phyloP scores from a whole-genome alignment of 805 yeast genomes.

The Ascoidea rubescens region DNA sequence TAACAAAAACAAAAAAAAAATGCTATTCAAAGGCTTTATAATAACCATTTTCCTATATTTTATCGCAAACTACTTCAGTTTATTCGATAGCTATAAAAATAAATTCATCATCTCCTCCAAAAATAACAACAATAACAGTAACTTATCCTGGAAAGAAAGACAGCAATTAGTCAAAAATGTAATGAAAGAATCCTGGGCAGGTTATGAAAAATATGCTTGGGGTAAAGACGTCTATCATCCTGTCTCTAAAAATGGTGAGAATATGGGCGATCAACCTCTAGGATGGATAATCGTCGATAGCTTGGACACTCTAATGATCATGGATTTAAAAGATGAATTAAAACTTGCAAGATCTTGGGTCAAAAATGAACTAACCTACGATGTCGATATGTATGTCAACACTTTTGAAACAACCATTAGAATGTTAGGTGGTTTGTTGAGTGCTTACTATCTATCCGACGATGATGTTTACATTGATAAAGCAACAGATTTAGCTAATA shows the following conservation, averaged over 20 bases:
- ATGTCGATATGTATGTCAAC: constrained; percentile 61
- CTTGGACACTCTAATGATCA: constrained; percentile 66
- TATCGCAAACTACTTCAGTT: constrained; percentile 20
- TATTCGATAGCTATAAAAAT: constrained; percentile 5
- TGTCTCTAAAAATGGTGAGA: constrained; percentile 40
- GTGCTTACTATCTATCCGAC: constrained; percentile 60
- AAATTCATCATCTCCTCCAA: background rate
- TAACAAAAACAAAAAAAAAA: constrained; percentile 15
- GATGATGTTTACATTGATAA: constrained; percentile 63
- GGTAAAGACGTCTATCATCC: constrained; percentile 75
- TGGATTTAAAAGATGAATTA: constrained; percentile 54
- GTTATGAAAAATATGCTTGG: constrained; percentile 68
- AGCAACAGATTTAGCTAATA: constrained; percentile 69
- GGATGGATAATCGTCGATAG: constrained; percentile 93
- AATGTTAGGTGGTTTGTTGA: constrained; percentile 85
- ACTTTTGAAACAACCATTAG: constrained; percentile 91
- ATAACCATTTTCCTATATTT: constrained; percentile 26
- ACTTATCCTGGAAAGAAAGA: constrained; percentile 29
- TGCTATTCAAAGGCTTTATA: constrained; percentile 30
- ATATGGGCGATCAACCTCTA: constrained; percentile 70
- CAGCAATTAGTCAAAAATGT: constrained; percentile 49
- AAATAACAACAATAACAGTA: constrained; percentile 3
- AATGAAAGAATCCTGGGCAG: constrained; percentile 65
- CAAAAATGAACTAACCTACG: constrained; percentile 49
- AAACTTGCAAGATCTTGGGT: constrained; percentile 64